Evolutionary conservation across 2,329 filamentous ascomycete species (phyloP).

Genomic region (Hymenoscyphus linearis): DNA sequence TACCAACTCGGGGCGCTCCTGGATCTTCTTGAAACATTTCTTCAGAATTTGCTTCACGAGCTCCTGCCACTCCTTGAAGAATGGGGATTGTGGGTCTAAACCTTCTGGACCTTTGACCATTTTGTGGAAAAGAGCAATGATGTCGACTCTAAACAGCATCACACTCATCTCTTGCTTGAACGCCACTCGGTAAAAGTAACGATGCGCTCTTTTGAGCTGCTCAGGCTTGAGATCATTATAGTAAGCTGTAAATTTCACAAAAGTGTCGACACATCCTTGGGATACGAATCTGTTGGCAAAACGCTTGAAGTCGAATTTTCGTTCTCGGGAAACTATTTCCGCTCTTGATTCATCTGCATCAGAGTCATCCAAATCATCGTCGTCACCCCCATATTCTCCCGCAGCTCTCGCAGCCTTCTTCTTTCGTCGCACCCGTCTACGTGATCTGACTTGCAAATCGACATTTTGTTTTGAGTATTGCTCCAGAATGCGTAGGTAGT

Average conservation of each 20-base stretch:
- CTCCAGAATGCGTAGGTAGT: constrained; percentile 88
- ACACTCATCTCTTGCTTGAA: constrained; percentile 93
- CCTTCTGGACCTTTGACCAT: constrained; percentile 87
- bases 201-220: constrained; percentile 86
- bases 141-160: constrained; percentile 85
- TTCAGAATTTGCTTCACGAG: constrained; percentile 78
- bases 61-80: constrained; percentile 87
- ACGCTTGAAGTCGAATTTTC: constrained; percentile 88
- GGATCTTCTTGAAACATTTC: constrained; percentile 75
- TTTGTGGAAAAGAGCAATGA: constrained; percentile 78
- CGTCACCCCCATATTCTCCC: constrained; percentile 39
- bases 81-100: constrained; percentile 59
- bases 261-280: constrained; percentile 84
- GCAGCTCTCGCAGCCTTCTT: constrained; percentile 55
- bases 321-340: constrained; percentile 68
- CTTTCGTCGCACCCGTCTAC: constrained; percentile 66
- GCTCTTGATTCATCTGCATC: constrained; percentile 68
- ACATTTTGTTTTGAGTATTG: constrained; percentile 91
- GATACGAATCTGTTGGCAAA: constrained; percentile 78
- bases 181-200: constrained; percentile 88
- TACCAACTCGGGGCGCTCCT: constrained; percentile 77
- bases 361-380: constrained; percentile 55
- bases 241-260: constrained; percentile 71
- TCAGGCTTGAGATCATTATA: constrained; percentile 73
- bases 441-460: constrained; percentile 86